Evolutionary conservation across 768 basidiomycete species (phyloP).

Genomic region (Nidula microcarpa): DNA sequence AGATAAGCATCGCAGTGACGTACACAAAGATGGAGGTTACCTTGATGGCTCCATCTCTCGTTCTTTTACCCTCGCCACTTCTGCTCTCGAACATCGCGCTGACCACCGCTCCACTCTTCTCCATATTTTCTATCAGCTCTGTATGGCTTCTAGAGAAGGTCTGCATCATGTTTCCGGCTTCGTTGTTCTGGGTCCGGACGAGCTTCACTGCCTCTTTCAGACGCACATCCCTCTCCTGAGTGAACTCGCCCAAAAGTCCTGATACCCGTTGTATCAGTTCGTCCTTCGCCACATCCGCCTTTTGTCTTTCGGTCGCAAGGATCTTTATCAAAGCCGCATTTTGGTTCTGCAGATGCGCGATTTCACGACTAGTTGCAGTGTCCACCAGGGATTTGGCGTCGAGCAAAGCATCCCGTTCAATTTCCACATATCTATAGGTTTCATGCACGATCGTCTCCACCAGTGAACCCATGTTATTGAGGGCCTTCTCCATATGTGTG

Average conservation of each 20-base stretch:
- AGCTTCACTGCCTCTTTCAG: slow-evolving; percentile 54
- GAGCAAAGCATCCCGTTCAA: slow-evolving; percentile 47
- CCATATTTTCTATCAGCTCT: slow-evolving; percentile 36
- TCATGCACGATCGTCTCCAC: slow-evolving; percentile 60
- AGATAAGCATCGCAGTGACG: not conserved
- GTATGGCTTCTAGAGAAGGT: slow-evolving; percentile 48
- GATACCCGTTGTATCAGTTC: slow-evolving; percentile 77
- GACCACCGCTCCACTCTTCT: slow-evolving; percentile 37
- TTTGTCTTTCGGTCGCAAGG: slow-evolving; percentile 63
- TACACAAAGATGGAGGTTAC: slow-evolving; percentile 23
- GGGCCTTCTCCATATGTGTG: slow-evolving; percentile 49
- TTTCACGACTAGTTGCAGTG: slow-evolving; percentile 21
- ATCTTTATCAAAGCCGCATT: slow-evolving; percentile 61
- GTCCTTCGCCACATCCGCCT: slow-evolving; percentile 64
- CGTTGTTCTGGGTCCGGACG: slow-evolving; percentile 52
- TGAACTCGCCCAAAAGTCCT: slow-evolving; percentile 66
- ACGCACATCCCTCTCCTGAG: slow-evolving; percentile 62
- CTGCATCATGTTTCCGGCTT: slow-evolving; percentile 48
- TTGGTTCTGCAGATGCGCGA: slow-evolving; percentile 43
- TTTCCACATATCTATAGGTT: slow-evolving; percentile 50
- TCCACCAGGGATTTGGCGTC: slow-evolving; percentile 48
- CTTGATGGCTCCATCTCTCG: slow-evolving; percentile 58
- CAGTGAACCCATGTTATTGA: slow-evolving; percentile 55
- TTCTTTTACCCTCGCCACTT: slow-evolving; percentile 47
- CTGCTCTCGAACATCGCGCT: slow-evolving; percentile 37